Conservation (phyloP, 176 grass and related monocot genomes). For the Lolium rigidum region DNA sequence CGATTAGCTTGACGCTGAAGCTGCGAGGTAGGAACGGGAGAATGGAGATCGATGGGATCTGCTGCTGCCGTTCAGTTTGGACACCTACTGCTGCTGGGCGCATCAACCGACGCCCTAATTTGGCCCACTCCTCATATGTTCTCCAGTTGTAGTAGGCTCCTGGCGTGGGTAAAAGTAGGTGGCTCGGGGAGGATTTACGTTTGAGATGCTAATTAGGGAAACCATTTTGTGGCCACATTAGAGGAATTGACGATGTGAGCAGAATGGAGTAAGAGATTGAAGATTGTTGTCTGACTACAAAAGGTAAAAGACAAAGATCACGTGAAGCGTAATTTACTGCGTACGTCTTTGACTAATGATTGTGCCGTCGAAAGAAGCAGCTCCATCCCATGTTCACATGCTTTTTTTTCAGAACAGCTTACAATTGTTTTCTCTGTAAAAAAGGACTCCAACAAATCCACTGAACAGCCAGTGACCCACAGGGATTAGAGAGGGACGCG, state of each 20-base stretch:
- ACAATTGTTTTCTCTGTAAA: not conserved
- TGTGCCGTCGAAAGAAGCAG: constrained; percentile 2
- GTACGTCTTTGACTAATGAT: not conserved
- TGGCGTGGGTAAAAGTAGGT: not conserved
- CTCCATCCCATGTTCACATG: not conserved
- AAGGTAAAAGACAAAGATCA: not conserved
- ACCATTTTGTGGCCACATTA: not conserved
- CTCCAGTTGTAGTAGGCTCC: not conserved
- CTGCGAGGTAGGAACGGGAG: not conserved
- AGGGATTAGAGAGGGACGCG: not conserved
- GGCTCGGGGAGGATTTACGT: not conserved
- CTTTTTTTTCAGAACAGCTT: not conserved
- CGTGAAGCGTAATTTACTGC: not conserved
- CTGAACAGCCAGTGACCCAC: not conserved
- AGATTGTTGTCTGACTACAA: not conserved
- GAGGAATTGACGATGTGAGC: not conserved
- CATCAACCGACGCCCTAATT: not conserved
- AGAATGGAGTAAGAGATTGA: not conserved
- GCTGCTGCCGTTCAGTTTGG: not conserved
- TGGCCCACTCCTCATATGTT: not conserved
- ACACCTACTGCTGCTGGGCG: not conserved
- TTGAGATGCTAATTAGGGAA: not conserved
- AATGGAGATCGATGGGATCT: not conserved
- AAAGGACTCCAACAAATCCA: not conserved
- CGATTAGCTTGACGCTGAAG: not conserved